phyloP scores from a whole-genome alignment of 352 stramenopile genomes.

The Pythium chondricola region DNA sequence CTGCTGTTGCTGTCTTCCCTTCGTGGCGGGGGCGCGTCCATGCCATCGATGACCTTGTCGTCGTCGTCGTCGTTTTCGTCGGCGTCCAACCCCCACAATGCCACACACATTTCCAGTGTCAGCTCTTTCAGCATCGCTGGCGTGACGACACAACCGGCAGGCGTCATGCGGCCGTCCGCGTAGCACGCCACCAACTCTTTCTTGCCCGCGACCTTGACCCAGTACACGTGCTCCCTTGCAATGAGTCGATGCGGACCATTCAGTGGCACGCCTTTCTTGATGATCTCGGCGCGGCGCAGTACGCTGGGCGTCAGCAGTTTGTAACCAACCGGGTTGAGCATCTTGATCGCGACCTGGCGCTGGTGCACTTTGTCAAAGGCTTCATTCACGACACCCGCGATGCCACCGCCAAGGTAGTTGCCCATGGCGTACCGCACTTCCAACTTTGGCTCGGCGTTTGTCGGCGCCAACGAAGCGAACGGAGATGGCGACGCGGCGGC shows the following conservation, averaged over 20 bases:
- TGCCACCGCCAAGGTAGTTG: slow-evolving; percentile 90
- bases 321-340: slow-evolving; percentile 95
- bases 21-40: neutral
- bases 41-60: slow-evolving; percentile 10
- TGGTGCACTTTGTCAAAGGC: slow-evolving; percentile 72
- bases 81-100: slow-evolving; percentile 71
- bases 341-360: slow-evolving; percentile 93
- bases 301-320: slow-evolving; percentile 76
- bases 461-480: neutral
- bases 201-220: slow-evolving; percentile 57
- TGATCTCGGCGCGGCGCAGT: slow-evolving; percentile 81
- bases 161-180: slow-evolving; percentile 23
- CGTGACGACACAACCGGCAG: slow-evolving; percentile 1
- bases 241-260: slow-evolving; percentile 18
- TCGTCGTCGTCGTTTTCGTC: slow-evolving; percentile 41
- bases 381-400: slow-evolving; percentile 92
- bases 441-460: slow-evolving; percentile 14
- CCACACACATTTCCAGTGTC: slow-evolving; percentile 84
- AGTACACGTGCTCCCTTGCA: slow-evolving; percentile 75
- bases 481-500: neutral
- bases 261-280: slow-evolving; percentile 60
- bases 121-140: slow-evolving; percentile 45
- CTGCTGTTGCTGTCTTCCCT: neutral
- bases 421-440: slow-evolving; percentile 70
- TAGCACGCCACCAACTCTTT: slow-evolving; percentile 69